Evolutionary conservation across 192 early-diverging fungal genomes (phyloP).

Genomic region (Phlyctochytrium planicorne): DNA sequence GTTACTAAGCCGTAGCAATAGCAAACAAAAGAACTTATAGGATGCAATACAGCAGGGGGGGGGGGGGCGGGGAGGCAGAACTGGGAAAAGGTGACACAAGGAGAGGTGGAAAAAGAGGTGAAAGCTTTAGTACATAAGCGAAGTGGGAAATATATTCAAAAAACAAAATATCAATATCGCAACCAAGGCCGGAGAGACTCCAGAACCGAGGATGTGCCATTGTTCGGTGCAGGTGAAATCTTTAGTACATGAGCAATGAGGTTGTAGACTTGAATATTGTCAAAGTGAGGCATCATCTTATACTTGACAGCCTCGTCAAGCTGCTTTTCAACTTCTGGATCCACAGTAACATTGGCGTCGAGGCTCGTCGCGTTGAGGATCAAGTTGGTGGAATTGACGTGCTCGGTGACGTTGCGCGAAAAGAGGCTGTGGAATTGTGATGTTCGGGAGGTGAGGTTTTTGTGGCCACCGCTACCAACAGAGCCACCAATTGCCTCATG

Average conservation of each 20-base stretch:
- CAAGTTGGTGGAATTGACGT: neutral
- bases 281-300: conserved; percentile 51
- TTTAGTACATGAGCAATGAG: conserved; percentile 59
- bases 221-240: conserved; percentile 66
- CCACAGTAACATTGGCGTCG: neutral
- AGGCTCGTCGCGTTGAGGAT: neutral
- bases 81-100: no score
- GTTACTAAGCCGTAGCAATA: no score
- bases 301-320: neutral
- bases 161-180: no score
- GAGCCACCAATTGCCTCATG: neutral
- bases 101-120: no score
- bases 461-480: neutral
- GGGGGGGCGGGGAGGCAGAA: no score
- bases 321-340: no score
- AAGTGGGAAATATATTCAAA: no score
- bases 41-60: no score
- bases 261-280: conserved; percentile 73
- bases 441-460: neutral
- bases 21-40: no score
- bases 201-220: conserved; percentile 51
- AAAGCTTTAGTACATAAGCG: no score
- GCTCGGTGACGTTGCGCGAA: neutral
- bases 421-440: neutral
- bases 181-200: no score